These are phyloP conservation scores for Arthrobotrys sinensis DNA, from an alignment of 2,329 filamentous ascomycete genomes.

Conservation along the genomic window DNA sequence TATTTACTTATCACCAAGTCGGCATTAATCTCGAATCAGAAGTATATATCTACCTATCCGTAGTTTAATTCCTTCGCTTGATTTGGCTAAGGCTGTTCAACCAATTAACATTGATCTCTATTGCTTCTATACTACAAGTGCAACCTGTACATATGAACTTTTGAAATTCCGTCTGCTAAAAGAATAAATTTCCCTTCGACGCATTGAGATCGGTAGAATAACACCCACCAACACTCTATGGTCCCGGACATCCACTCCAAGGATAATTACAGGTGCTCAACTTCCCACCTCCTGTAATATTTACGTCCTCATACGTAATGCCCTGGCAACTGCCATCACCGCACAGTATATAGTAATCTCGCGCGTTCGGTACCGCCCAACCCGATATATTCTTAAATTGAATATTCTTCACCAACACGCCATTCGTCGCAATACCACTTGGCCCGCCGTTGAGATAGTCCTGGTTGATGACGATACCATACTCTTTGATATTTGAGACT, in stretches of 20 bases:
- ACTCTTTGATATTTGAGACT: constrained; percentile 69
- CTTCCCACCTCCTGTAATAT: constrained; percentile 66
- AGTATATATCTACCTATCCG: too few relatives aligned
- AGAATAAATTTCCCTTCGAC: background rate
- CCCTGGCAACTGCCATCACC: constrained; percentile 67
- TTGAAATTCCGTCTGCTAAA: too few relatives aligned
- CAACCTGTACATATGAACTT: too few relatives aligned
- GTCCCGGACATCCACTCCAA: constrained; percentile 62
- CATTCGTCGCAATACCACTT: constrained; percentile 67
- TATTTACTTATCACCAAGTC: background rate
- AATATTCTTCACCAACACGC: constrained; percentile 67
- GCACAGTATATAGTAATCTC: constrained; percentile 68
- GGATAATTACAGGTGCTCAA: constrained; percentile 65
- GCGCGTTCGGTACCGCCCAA: constrained; percentile 65
- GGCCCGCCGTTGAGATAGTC: constrained; percentile 71
- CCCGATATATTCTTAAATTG: constrained; percentile 67
- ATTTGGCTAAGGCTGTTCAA: too few relatives aligned
- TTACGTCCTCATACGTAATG: constrained; percentile 67
- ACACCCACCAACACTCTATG: constrained; percentile 5
- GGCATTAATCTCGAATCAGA: background rate
- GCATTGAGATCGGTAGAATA: too few relatives aligned
- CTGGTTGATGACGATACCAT: constrained; percentile 72
- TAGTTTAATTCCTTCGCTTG: too few relatives aligned
- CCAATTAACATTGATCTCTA: too few relatives aligned
- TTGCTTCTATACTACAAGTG: background rate